Evolutionary conservation across 257 asterid genomes (phyloP).

Genomic region (Solanum medicagineum): DNA sequence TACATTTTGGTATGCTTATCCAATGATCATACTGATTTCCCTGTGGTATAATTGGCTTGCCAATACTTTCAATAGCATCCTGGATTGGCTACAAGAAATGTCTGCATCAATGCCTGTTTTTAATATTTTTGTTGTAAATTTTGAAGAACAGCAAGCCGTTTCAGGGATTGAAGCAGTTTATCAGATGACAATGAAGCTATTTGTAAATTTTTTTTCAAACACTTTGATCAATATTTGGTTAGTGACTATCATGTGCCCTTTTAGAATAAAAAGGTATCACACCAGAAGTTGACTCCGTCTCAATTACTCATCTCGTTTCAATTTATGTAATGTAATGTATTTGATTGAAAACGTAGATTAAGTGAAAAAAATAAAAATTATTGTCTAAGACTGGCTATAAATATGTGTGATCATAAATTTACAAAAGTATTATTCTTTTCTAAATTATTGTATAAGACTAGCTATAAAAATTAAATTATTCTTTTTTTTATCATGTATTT

Average conservation of each 20-base stretch:
- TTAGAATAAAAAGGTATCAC: background rate
- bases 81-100: background rate
- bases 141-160: background rate
- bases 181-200: background rate
- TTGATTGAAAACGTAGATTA: background rate
- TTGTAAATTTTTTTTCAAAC: background rate
- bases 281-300: background rate
- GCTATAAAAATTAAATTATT: background rate
- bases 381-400: background rate
- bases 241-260: background rate
- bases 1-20: background rate
- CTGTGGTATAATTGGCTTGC: background rate
- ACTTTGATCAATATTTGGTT: background rate
- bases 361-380: no score
- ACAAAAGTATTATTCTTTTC: no score
- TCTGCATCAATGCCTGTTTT: background rate
- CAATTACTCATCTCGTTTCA: background rate
- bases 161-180: background rate
- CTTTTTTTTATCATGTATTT: no score
- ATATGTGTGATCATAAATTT: background rate
- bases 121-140: background rate
- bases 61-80: background rate
- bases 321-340: background rate
- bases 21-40: background rate
- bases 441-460: background rate